phyloP scores from a whole-genome alignment of 805 yeast species.

The Cyberlindnera amylophila region DNA sequence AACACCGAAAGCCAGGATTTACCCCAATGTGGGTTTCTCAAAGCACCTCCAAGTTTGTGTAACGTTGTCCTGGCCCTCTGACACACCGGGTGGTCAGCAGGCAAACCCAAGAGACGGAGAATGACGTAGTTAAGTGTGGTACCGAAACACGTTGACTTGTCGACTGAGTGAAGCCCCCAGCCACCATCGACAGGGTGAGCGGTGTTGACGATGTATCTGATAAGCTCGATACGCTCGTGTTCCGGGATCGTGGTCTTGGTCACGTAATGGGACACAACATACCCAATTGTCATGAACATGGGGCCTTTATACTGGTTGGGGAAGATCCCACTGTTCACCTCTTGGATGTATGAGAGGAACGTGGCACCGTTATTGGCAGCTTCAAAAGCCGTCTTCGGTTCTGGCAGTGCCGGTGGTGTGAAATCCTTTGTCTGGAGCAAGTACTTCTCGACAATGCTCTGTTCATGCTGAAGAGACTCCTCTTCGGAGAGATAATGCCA shows the following conservation, averaged over 20 bases:
- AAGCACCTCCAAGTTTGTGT: conserved; percentile 79
- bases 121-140: conserved; percentile 82
- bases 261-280: conserved; percentile 69
- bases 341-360: conserved; percentile 70
- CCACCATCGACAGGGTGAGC: conserved; percentile 99
- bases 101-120: conserved; percentile 77
- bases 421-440: conserved; percentile 40
- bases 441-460: conserved; percentile 54
- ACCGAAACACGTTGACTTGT: conserved; percentile 93
- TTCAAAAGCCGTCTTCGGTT: conserved; percentile 43
- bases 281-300: conserved; percentile 94
- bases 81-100: conserved; percentile 71
- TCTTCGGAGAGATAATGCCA: conserved; percentile 63
- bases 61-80: conserved; percentile 70
- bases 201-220: conserved; percentile 82
- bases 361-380: conserved; percentile 73
- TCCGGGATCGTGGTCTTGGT: conserved; percentile 66
- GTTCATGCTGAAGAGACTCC: conserved; percentile 35
- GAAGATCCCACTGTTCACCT: conserved; percentile 68
- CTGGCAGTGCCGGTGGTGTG: conserved; percentile 35
- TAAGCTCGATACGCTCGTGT: conserved; percentile 62
- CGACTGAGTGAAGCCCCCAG: conserved; percentile 94
- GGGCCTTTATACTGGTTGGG: conserved; percentile 97
- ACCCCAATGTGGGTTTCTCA: conserved; percentile 95
- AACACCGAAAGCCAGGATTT: conserved; percentile 83